Conservation (phyloP, 441 rosid genomes). For the Isatis lusitanica region DNA sequence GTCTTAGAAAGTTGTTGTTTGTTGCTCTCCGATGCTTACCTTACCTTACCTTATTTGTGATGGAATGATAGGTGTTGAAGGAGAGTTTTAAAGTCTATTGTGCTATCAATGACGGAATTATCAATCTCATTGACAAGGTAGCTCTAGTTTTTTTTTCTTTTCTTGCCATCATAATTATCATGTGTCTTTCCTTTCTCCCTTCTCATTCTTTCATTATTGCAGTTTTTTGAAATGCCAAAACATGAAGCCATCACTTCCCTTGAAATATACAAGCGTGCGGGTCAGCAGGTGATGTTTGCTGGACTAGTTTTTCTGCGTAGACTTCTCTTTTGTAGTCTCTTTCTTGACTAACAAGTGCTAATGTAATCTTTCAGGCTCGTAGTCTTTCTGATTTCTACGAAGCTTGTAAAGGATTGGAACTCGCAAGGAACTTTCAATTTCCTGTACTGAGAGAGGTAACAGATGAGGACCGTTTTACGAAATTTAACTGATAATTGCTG, state of each 20-base stretch:
- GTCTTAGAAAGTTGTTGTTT: background rate
- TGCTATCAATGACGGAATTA: conserved; percentile 94
- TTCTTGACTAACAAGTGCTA: conserved; percentile 7
- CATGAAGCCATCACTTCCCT: conserved; percentile 95
- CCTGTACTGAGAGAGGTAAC: conserved; percentile 89
- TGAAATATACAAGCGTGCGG: conserved; percentile 90
- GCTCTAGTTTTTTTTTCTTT: conserved; percentile 25
- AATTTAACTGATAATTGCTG: background rate
- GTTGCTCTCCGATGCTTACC: background rate
- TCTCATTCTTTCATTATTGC: conserved; percentile 37
- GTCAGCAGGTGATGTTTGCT: conserved; percentile 75
- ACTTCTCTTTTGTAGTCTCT: background rate
- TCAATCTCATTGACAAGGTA: conserved; percentile 98
- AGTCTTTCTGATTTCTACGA: conserved; percentile 92
- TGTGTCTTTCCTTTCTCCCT: conserved; percentile 2
- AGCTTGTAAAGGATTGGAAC: conserved; percentile 93
- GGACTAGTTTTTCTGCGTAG: background rate
- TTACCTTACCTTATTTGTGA: background rate
- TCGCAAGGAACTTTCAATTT: conserved; percentile 96
- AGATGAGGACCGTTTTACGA: background rate
- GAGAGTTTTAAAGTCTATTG: conserved; percentile 98
- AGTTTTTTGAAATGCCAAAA: conserved; percentile 99
- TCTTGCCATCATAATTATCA: background rate
- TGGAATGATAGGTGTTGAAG: conserved; percentile 73
- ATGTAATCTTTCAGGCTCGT: conserved; percentile 62